Percentiles rank a stretch among this genome's conserved stretches.
Conservation (phyloP, 768 basidiomycete genomes). For the Pisolithus marmoratus region DNA sequence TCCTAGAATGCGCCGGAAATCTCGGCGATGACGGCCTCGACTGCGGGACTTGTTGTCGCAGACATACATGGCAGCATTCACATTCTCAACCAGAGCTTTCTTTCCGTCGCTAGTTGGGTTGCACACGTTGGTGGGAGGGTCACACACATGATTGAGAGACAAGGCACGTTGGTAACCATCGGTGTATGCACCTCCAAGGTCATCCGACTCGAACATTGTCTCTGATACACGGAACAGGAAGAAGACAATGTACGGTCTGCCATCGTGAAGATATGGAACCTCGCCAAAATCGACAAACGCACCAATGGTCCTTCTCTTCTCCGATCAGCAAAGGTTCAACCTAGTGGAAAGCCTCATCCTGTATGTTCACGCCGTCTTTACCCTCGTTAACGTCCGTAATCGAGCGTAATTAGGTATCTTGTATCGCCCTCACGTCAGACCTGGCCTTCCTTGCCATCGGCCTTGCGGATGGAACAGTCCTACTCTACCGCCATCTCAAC, state of each 20-base stretch:
- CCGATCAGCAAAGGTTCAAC: conserved; percentile 72
- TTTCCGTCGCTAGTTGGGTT: conserved; percentile 66
- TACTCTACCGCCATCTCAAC: conserved; percentile 86
- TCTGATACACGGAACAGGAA: conserved; percentile 47
- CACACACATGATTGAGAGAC: conserved; percentile 80
- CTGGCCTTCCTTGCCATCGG: conserved; percentile 88
- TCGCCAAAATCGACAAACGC: conserved; percentile 64
- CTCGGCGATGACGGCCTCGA: conserved; percentile 59
- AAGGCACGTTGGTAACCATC: conserved; percentile 79
- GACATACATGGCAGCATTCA: conserved; percentile 85
- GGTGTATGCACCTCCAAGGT: conserved; percentile 52
- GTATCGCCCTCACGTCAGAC: conserved; percentile 70
- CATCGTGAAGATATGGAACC: conserved; percentile 85
- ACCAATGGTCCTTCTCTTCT: conserved; percentile 56
- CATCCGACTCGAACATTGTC: conserved; percentile 4
- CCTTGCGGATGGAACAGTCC: conserved; percentile 90
- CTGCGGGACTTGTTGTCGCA: conserved; percentile 67
- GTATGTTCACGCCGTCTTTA: conserved; percentile 31
- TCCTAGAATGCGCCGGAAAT: conserved; percentile 62
- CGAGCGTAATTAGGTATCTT: conserved; percentile 49
- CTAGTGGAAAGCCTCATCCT: conserved; percentile 72
- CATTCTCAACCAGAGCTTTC: conserved; percentile 68
- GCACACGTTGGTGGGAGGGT: conserved; percentile 77
- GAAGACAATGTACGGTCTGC: conserved; percentile 64
- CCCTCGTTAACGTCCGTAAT: not conserved